Evolutionary conservation across 768 basidiomycete species (phyloP).

Genomic region (Galerina sulciceps): DNA sequence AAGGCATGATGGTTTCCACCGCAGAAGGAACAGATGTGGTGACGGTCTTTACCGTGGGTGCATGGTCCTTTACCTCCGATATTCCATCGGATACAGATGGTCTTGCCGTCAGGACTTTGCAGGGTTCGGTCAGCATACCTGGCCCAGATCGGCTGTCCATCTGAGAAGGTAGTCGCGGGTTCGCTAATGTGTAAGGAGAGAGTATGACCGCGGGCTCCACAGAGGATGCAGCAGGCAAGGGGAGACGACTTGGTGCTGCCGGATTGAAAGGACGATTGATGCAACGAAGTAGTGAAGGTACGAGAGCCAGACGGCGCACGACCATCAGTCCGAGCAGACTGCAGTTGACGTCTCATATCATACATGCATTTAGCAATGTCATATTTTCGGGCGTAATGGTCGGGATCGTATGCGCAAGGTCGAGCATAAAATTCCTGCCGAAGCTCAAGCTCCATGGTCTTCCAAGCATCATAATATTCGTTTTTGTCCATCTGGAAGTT

Average conservation of each 20-base stretch:
- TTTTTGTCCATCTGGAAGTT: neutral
- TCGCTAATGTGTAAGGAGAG: no score
- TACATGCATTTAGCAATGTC: neutral
- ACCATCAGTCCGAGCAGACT: neutral
- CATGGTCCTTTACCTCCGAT: neutral
- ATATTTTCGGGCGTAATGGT: neutral
- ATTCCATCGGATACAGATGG: neutral
- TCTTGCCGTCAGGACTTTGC: neutral
- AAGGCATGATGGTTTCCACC: conserved; percentile 6
- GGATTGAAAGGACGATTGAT: conserved; percentile 9
- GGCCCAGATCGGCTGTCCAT: neutral
- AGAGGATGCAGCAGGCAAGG: neutral
- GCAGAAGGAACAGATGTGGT: neutral
- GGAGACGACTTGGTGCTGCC: neutral
- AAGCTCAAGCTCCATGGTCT: conserved; percentile 4
- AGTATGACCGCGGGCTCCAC: neutral
- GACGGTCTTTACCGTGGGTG: neutral
- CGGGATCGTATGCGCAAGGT: neutral
- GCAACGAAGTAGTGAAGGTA: neutral
- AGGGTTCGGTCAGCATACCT: neutral
- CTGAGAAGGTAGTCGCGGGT: neutral
- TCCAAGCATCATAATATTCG: conserved; percentile 12
- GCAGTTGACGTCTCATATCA: conserved; percentile 7
- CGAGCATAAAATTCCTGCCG: neutral
- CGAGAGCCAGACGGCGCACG: no score